Evolutionary conservation across 2,329 filamentous ascomycete species (phyloP), one percentile per base, ranked within the genome.

Genomic region (Lasiodiplodia gonubiensis): DNA sequence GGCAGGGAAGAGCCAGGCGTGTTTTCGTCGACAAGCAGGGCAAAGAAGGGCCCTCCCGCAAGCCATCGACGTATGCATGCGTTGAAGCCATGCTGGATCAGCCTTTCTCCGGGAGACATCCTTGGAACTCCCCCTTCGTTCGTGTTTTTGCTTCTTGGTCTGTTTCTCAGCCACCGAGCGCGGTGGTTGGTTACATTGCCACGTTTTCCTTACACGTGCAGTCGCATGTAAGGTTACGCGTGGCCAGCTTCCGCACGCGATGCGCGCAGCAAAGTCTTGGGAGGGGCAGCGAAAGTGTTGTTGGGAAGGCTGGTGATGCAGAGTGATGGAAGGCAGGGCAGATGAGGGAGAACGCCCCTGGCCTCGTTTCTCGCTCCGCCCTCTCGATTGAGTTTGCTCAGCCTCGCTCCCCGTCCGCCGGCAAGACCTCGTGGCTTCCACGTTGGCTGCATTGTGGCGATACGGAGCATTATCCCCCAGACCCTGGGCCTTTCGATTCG

Each of bases 341-440:
- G 16, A 52, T 52, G 30, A 33, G 30, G 7, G 30, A 33, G 30
- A 33, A 18, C 14, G 39, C 14, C 39, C 37, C 35, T 23, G 27
- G 8, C 54, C n/a, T 33, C 12, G 10, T 39, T n/a, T 18, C 14
- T 39, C 16, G n/a, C 35, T 27, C 4, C n/a, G 30, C n/a, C 23
- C 18, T 37, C 35, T 37, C 12, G 30, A 33, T 33, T 23, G 35
- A 23, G 21, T 11, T 23, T 23, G 54, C 53, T 39, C 39, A 30
- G 18, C 57, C 21, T 30, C 42, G 39, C 14, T 27, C 30, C 30
- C 23, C 16, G 39, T 21, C 57, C 42, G 25, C 42, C 57, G 57
- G 42, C 12, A 23, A n/a, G 25, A 18, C 42, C 57, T 61, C 57
- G 57, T 61, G 57, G 57, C 57, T 61, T 37, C 57, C 42, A 61